Conservation (phyloP, 2,329 filamentous ascomycete species). For the Colletotrichum sp. region DNA sequence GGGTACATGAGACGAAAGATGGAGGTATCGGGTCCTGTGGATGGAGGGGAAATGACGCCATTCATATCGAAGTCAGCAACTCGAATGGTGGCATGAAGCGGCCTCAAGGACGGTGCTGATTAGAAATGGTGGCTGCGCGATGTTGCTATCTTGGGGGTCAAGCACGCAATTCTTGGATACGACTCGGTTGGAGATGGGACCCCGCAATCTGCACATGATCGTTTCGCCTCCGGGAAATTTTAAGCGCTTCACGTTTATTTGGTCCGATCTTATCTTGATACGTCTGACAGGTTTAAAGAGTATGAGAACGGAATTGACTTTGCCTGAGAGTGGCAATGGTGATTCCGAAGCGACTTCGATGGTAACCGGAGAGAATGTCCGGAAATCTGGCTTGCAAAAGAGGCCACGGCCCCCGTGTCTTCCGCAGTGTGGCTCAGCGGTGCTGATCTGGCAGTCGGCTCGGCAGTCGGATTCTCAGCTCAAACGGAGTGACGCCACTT, state of each 20-base stretch:
- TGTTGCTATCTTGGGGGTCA: constrained; percentile 14
- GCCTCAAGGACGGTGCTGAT: background rate
- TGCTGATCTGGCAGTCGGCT: background rate
- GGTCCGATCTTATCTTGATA: background rate
- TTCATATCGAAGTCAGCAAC: background rate
- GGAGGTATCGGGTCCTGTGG: background rate
- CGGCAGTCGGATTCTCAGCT: background rate
- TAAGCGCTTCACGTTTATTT: background rate
- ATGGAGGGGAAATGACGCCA: constrained; percentile 15
- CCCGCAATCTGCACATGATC: constrained; percentile 5
- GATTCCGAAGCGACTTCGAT: background rate
- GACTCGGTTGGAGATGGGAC: background rate
- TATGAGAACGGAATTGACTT: background rate
- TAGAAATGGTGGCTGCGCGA: constrained; percentile 7
- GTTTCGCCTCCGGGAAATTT: background rate
- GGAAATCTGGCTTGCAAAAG: background rate
- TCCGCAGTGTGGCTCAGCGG: background rate
- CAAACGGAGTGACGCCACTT: background rate
- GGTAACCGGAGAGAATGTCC: background rate
- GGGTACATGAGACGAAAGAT: background rate
- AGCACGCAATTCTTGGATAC: constrained; percentile 18
- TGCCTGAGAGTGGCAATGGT: background rate
- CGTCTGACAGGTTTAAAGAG: background rate
- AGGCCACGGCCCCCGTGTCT: background rate
- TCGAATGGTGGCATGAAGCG: background rate